Base-by-base conservation (phyloP, 1,284 basidiomycete species). In the Paramarasmius palmivorus region DNA sequence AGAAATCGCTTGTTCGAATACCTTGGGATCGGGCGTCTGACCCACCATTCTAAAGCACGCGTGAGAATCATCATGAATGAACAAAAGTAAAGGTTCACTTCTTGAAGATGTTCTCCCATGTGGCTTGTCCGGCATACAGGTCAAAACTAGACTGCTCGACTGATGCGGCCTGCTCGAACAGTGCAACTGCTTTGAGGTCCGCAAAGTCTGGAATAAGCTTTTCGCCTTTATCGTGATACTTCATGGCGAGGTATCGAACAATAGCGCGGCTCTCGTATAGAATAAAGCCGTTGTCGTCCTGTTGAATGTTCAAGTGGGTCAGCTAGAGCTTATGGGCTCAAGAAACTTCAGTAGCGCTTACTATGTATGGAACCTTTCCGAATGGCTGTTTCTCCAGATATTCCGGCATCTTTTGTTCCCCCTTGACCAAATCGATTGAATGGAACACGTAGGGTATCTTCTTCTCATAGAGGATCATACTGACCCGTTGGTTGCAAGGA, bases 321-420 rank as follows among this genome's bases (percentile, higher is more conserved):
- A 51, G 36, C 3, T 19, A 49, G 2, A 17, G 38, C 7, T 40
- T 40, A n/a, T n/a, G n/a, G n/a, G n/a, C 8, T 6, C n/a, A 40
- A 22, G n/a, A 36, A 32, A 44, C n/a, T n/a, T n/a, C n/a, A 49
- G 10, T n/a, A 35, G 25, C 6, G 61, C 76, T 39, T 54, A 80
- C 77, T 52, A 87, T 72, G 66, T 76, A 82, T 2, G 86, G 86
- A 54, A 87, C 66, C 64, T 83, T 78, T 19, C 82, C 83, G 56
- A 86, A 88, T 0, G 86, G 85, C 61, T 88, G 84, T 35, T 71
- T 62, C 34, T 61, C 62, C 14, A 74, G 29, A 69, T 70, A 76
- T 19, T 65, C 73, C 2, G 73, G 52, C 0, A 53, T 6, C 64
- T 78, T 79, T 36, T 79, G 73, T 57, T 73, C 71, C 19, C 66